A percentile compares a stretch with the other conserved stretches of the same genome.
These are phyloP conservation scores for Taphrina communis DNA, from an alignment of 1,139 yeast genomes.

Conservation along the genomic window DNA sequence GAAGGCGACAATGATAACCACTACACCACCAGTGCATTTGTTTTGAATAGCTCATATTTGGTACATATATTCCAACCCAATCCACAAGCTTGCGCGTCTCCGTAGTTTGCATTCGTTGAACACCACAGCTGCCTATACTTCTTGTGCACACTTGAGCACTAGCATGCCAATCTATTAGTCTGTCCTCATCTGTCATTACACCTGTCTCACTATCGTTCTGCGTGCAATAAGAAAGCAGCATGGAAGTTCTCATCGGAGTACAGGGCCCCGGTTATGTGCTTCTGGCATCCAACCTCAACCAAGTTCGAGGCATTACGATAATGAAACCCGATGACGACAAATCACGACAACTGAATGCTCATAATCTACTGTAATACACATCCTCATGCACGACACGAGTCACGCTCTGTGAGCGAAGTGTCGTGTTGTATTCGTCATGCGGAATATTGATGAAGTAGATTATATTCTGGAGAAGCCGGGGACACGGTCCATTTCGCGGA, in stretches of 20 bases:
- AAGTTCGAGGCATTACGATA: slow-evolving; percentile 90
- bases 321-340: slow-evolving; percentile 87
- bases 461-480: slow-evolving; percentile 95
- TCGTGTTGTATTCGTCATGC: not conserved
- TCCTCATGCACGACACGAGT: not conserved
- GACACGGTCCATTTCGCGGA: slow-evolving; percentile 61
- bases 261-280: slow-evolving; percentile 43
- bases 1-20: slow-evolving; percentile 30
- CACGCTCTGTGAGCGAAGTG: not conserved
- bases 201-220: not conserved
- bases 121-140: too few relatives aligned
- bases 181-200: too few relatives aligned
- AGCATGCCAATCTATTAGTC: too few relatives aligned
- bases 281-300: slow-evolving; percentile 86
- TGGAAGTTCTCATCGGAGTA: slow-evolving; percentile 39
- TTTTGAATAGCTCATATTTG: not conserved
- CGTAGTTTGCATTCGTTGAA: not conserved
- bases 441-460: slow-evolving; percentile 49
- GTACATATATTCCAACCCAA: too few relatives aligned
- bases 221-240: slow-evolving; percentile 2
- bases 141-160: too few relatives aligned
- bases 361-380: slow-evolving; percentile 61
- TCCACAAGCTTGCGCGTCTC: slow-evolving; percentile 1
- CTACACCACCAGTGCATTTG: slow-evolving; percentile 26
- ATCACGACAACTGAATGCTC: slow-evolving; percentile 76